Evolutionary conservation across 2,329 filamentous ascomycete genomes (phyloP).

Genomic region (Beauveria scarabaeidicola): DNA sequence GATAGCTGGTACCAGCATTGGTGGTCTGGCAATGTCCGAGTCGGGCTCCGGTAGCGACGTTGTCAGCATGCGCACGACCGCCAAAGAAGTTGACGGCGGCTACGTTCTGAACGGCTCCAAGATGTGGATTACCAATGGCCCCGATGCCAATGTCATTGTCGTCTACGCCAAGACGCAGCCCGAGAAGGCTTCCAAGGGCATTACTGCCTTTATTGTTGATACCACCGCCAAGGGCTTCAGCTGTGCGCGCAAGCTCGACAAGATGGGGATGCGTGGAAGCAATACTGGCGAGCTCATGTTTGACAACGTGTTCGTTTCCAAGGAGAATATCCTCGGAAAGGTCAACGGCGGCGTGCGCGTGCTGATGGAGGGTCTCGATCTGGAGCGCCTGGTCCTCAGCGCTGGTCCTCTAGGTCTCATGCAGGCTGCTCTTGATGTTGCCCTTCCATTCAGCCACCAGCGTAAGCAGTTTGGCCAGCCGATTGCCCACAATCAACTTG

Average conservation of each 20-base stretch:
- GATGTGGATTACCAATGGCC: constrained; percentile 99
- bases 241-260: constrained; percentile 86
- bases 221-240: constrained; percentile 65
- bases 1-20: constrained; percentile 71
- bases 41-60: constrained; percentile 87
- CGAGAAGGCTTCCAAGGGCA: constrained; percentile 72
- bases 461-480: constrained; percentile 81
- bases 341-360: constrained; percentile 80
- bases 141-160: constrained; percentile 84
- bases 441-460: constrained; percentile 81
- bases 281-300: constrained; percentile 94
- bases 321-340: constrained; percentile 69
- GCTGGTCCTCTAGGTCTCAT: constrained; percentile 89
- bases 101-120: constrained; percentile 83
- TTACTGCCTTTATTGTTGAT: constrained; percentile 89
- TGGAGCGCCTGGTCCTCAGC: constrained; percentile 85
- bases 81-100: constrained; percentile 72
- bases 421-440: constrained; percentile 81
- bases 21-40: constrained; percentile 91
- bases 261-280: constrained; percentile 94
- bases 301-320: constrained; percentile 81
- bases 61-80: constrained; percentile 86
- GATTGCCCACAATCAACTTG: constrained; percentile 84
- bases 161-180: constrained; percentile 97
- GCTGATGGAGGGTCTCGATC: constrained; percentile 90